Evolutionary conservation across 2,329 filamentous ascomycete species (phyloP), one percentile per base, ranked within the genome.

Genomic region (Dothiorella sarmentorum): DNA sequence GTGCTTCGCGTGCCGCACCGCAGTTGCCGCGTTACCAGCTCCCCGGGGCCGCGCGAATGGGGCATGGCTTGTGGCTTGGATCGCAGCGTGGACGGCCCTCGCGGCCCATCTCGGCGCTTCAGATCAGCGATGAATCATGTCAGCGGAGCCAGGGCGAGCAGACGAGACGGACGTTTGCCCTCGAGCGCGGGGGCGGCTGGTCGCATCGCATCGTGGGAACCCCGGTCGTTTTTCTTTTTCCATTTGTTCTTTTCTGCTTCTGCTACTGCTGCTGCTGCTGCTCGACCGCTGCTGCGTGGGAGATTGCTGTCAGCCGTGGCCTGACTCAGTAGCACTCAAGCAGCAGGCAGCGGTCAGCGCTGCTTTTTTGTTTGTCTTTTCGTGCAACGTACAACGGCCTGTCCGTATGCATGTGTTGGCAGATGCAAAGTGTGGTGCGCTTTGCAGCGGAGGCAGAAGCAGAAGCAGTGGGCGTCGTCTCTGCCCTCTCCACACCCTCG

Each of bases 1-100:
- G 45, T 51, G 45, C 45, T 51, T 51, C 45, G 45, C 45, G 45
- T 51, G 45, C 45, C 45, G 45, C 45, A 51, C 45, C 45, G 45
- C 45, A 51, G 45, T 29, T 29, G 45, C 45, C 33, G 31, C 45
- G 45, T 51, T 31, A 51, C 45, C 45, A 51, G 45, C 31, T 18
- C 31, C 31, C 20, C 31, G 45, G 29, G 31, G 45, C 45, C 45
- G 24, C 20, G 45, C 45, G 20, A 51, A 29, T 24, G 31, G 31
- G 45, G 33, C 45, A 51, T 24, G 29, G 45, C 45, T 13, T 17
- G 20, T 35, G 29, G 45, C 45, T 51, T 20, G 33, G 45, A 15
- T 20, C 45, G 31, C 45, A 24, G 45, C 13, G 33, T n/a, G 45
- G 31, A 51, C 45, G 31, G 27, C 45, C 29, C 31, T 35, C 31